phyloP scores from a whole-genome alignment of 345 rosid genomes.

The Eucalyptus marginata region DNA sequence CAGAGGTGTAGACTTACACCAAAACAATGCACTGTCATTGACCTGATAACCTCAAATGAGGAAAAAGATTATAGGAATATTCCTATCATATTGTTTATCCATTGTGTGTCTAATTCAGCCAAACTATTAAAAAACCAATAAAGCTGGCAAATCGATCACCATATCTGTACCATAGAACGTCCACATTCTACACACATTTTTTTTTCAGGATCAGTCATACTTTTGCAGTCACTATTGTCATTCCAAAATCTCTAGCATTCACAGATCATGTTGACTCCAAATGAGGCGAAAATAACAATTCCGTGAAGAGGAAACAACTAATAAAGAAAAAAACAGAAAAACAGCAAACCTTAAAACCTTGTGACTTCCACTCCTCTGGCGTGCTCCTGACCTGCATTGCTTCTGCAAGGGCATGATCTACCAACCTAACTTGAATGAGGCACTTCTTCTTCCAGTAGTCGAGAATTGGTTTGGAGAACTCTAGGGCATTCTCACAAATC shows the following conservation, averaged over 20 bases:
- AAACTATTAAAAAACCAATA: background rate
- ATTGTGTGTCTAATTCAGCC: background rate
- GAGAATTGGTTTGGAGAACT: too few species aligned
- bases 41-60: background rate
- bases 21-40: background rate
- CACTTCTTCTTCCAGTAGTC: too few species aligned
- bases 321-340: background rate
- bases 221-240: background rate
- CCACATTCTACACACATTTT: background rate
- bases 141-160: background rate
- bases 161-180: background rate
- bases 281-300: background rate
- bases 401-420: too few species aligned
- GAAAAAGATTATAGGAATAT: background rate
- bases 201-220: background rate
- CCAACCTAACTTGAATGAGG: too few species aligned
- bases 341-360: too few species aligned
- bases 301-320: fast-evolving
- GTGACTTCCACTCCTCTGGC: too few species aligned
- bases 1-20: background rate
- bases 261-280: background rate
- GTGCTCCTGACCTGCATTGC: too few species aligned
- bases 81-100: background rate
- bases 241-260: background rate
- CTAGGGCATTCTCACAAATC: too few species aligned